Conservation (phyloP, 148 eudicot species). For the Rhododendron henanense region DNA sequence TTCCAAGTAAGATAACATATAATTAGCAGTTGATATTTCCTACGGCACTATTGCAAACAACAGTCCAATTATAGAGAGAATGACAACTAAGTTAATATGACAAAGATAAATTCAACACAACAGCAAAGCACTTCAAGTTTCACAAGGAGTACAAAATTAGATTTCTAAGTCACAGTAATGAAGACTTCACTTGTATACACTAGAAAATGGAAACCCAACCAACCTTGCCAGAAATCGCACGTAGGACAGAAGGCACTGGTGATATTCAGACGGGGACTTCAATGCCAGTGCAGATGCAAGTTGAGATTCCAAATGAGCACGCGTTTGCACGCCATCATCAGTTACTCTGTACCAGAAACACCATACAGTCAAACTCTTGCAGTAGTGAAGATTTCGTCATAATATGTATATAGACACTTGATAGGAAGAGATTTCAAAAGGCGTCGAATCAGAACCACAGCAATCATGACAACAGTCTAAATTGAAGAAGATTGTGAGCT, state of each 20-base stretch:
- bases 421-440: not conserved
- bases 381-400: not conserved
- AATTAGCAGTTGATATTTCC: not conserved
- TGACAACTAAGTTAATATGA: not conserved
- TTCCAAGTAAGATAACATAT: not conserved
- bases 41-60: not conserved
- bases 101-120: not conserved
- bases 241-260: conserved; percentile 87
- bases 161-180: not conserved
- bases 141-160: not conserved
- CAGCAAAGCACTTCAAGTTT: not conserved
- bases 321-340: conserved; percentile 95
- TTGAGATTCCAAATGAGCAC: conserved; percentile 91
- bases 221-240: conserved; percentile 87
- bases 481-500: not conserved
- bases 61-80: not conserved
- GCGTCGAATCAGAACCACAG: not conserved
- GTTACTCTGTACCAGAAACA: conserved; percentile 55
- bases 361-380: not conserved
- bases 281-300: conserved; percentile 86
- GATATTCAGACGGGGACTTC: conserved; percentile 84
- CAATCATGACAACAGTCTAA: not conserved
- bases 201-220: conserved; percentile 4
- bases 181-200: not conserved
- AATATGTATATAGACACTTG: not conserved